These are phyloP conservation scores for Crithidia sp. DNA, from an alignment of 208 protist genomes.

Conservation along the genomic window DNA sequence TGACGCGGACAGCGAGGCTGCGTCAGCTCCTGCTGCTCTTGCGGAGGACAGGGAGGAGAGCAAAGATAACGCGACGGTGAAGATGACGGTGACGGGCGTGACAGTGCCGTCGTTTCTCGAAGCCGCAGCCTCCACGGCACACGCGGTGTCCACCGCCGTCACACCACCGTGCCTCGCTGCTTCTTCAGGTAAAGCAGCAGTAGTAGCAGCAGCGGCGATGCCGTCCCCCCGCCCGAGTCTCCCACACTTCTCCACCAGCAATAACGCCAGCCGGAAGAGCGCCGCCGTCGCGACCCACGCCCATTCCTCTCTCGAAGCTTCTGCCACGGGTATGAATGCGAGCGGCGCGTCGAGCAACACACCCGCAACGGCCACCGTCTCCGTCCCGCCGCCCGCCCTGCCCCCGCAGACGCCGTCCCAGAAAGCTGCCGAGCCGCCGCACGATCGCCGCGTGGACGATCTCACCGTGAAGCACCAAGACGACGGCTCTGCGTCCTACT, in stretches of 20 bases:
- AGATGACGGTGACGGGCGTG: no score
- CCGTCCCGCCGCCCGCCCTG: background rate
- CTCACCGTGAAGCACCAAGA: constrained; percentile 56
- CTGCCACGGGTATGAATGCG: background rate
- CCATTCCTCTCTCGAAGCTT: background rate
- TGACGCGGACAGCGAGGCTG: background rate
- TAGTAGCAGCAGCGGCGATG: no score
- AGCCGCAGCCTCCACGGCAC: no score
- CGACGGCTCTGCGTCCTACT: constrained; percentile 42
- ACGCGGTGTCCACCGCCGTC: no score
- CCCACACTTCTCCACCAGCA: background rate
- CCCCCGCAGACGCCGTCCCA: constrained; percentile 5
- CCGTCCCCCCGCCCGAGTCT: background rate
- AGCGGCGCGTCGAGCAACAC: background rate
- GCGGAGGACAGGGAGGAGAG: no score
- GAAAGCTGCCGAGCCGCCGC: constrained; percentile 15
- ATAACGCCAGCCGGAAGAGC: constrained; percentile 1
- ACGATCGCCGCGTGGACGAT: constrained; percentile 68
- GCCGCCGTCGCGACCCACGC: background rate
- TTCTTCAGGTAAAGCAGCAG: no score
- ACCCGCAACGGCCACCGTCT: constrained; percentile 9
- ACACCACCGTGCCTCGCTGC: no score
- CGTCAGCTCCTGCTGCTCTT: no score
- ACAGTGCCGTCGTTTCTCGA: no score
- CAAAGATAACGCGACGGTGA: no score